Percentiles rank a stretch among this genome's conserved stretches.
phyloP scores from a whole-genome alignment of 2,329 filamentous ascomycete species.

The Calonectria hawksworthii region DNA sequence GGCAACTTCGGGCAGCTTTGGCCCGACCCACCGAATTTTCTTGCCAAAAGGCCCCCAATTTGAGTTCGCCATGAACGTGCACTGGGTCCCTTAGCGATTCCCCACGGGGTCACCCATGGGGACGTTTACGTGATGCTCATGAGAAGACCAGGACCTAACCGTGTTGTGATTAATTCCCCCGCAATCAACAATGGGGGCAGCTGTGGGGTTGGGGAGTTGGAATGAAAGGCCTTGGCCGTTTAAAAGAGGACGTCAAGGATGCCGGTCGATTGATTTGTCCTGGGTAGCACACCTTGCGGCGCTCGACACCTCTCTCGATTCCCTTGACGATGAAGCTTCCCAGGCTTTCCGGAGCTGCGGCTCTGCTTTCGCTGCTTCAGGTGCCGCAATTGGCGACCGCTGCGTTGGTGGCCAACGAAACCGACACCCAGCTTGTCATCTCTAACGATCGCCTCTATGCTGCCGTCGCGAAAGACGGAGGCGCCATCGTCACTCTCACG shows the following conservation, averaged over 20 bases:
- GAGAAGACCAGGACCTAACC: neutral
- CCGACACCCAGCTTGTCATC: conserved; percentile 51
- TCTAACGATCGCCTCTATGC: conserved; percentile 56
- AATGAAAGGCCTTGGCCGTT: neutral
- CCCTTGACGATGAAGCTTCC: conserved; percentile 40
- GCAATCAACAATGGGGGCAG: conserved; percentile 39
- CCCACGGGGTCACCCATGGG: conserved; percentile 40
- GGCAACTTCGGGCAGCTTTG: conserved; percentile 20
- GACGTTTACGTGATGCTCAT: conserved; percentile 22
- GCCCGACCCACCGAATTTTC: conserved; percentile 38
- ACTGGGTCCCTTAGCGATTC: conserved; percentile 38
- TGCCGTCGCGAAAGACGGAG: conserved; percentile 53
- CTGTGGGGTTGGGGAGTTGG: conserved; percentile 32
- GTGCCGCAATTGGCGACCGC: conserved; percentile 42
- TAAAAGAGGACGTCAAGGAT: conserved; percentile 29
- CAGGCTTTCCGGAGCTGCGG: conserved; percentile 34
- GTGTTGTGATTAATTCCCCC: conserved; percentile 32
- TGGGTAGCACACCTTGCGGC: conserved; percentile 17
- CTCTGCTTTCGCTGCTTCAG: conserved; percentile 39
- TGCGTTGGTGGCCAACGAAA: conserved; percentile 51
- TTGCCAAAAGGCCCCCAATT: conserved; percentile 29
- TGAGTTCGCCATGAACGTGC: conserved; percentile 33
- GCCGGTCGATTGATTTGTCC: neutral
- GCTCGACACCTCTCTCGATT: conserved; percentile 2
- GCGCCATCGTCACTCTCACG: conserved; percentile 52